Conservation (phyloP, 2,329 filamentous ascomycete genomes). For the Dactylonectria macrodidyma region DNA sequence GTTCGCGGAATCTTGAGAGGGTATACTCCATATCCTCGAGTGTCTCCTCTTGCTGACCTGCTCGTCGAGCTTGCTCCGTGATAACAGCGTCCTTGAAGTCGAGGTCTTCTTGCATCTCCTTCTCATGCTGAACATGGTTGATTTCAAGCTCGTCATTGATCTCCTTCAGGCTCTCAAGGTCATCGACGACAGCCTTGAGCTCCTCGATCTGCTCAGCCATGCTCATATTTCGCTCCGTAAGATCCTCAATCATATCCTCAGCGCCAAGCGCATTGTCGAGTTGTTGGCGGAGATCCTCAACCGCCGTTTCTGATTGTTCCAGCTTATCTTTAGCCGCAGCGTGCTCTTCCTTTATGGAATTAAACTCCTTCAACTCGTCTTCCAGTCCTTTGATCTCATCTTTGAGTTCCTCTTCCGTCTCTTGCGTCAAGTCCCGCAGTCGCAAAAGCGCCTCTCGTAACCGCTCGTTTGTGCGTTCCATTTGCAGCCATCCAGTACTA, state of each 20-base stretch:
- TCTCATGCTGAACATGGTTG: slow-evolving; percentile 93
- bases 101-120: slow-evolving; percentile 93
- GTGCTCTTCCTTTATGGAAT: slow-evolving; percentile 77
- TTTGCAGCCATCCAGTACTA: slow-evolving; percentile 89
- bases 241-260: slow-evolving; percentile 94
- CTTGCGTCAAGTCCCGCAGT: slow-evolving; percentile 88
- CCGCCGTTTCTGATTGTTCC: slow-evolving; percentile 78
- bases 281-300: slow-evolving; percentile 91
- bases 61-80: slow-evolving; percentile 82
- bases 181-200: slow-evolving; percentile 84
- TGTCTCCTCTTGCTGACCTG: slow-evolving; percentile 82
- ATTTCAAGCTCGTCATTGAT: slow-evolving; percentile 95
- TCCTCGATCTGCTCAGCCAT: slow-evolving; percentile 89
- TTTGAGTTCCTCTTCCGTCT: slow-evolving; percentile 85
- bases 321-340: slow-evolving; percentile 81
- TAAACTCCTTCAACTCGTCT: slow-evolving; percentile 79
- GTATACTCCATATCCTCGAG: slow-evolving; percentile 94
- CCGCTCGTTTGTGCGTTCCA: slow-evolving; percentile 92
- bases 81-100: slow-evolving; percentile 90
- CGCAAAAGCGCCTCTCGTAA: slow-evolving; percentile 87
- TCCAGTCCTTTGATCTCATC: slow-evolving; percentile 82
- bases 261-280: slow-evolving; percentile 90
- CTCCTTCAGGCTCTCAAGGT: slow-evolving; percentile 91
- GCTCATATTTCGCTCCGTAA: slow-evolving; percentile 88
- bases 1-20: slow-evolving; percentile 87